Evolutionary conservation across 2,329 filamentous ascomycete genomes (phyloP).

Genomic region (Chalara sp.): DNA sequence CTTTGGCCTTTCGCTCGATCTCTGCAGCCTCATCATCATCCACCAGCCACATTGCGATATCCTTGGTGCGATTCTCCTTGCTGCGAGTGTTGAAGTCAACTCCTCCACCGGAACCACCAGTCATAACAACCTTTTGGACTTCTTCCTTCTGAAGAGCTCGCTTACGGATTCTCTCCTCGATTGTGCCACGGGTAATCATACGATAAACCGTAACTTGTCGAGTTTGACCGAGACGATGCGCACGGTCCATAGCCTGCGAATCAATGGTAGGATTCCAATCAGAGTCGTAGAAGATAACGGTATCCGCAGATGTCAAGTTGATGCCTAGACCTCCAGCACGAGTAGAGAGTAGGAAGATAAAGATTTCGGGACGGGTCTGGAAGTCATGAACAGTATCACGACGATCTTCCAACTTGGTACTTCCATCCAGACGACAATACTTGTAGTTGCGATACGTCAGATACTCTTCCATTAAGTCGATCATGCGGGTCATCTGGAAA

Average conservation of each 20-base stretch:
- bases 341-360: conserved; percentile 93
- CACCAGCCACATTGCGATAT: conserved; percentile 97
- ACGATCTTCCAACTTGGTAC: conserved; percentile 93
- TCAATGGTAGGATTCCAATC: conserved; percentile 99
- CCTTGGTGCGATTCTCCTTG: conserved; percentile 88
- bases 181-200: conserved; percentile 91
- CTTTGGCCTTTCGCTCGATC: conserved; percentile 88
- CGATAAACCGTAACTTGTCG: conserved; percentile 95
- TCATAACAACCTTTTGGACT: conserved; percentile 94
- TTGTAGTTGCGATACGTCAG: conserved; percentile 98
- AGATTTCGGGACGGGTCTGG: conserved; percentile 89
- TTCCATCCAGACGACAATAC: conserved; percentile 93
- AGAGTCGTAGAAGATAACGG: conserved; percentile 98
- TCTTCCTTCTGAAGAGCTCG: conserved; percentile 97
- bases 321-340: conserved; percentile 97
- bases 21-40: conserved; percentile 94
- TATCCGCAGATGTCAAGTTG: conserved; percentile 93
- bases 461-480: conserved; percentile 98
- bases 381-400: conserved; percentile 95
- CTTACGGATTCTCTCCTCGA: conserved; percentile 97
- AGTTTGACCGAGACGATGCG: conserved; percentile 94
- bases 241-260: conserved; percentile 97
- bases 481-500: conserved; percentile 99
- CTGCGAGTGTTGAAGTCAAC: conserved; percentile 95
- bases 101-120: conserved; percentile 71